Base-by-base conservation (phyloP, 192 early-diverging fungal genomes). In the Phycomyces nitens region DNA sequence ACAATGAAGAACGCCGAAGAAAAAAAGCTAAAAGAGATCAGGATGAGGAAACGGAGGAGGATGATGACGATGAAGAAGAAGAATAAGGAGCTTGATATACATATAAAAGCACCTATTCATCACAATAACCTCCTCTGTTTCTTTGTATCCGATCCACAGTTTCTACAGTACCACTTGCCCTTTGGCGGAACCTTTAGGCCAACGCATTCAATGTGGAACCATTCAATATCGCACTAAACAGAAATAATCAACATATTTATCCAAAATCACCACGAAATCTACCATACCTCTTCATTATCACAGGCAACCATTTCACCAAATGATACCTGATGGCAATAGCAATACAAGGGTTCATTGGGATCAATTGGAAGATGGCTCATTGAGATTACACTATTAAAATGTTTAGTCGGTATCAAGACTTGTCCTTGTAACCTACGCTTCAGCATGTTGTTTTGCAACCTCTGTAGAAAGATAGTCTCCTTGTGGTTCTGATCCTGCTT, bases 241-340 rank as follows among this genome's bases (percentile, higher is more conserved):
- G 38, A 29, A 57, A 18, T 49, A 51, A 47, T 49, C 22, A 12
- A 12, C 21, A 18, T 34, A 4, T 64, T 42, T 43, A 27, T 68
- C 5, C 29, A 16, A 27, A 9, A 16, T 18, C 71, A 43, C 82
- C 80, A n/a, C n/a, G n/a, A n/a, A n/a, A n/a, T n/a, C n/a, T n/a
- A n/a, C n/a, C n/a, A n/a, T 66, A 73, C 71, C 56, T 75, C 64
- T 20, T 92, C 89, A 74, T 93, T 88, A 67, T 87, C 86, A 58
- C 86, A 87, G 1, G 86, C 93, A 60, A 95, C 88, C 93, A 95
- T 95, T 57, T 94, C 92, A 21, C 93, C 93, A 68, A 78, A 95
- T 7, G 89, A 91, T 12, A 94, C 89, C 56, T 88, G 87, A 16
- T 85, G 71, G 60, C 93, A 95, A 65, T 87, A 88, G 72, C 93